Base-by-base conservation (phyloP, 2,329 filamentous ascomycete species). In the Aspergillus pseudonomiae region DNA sequence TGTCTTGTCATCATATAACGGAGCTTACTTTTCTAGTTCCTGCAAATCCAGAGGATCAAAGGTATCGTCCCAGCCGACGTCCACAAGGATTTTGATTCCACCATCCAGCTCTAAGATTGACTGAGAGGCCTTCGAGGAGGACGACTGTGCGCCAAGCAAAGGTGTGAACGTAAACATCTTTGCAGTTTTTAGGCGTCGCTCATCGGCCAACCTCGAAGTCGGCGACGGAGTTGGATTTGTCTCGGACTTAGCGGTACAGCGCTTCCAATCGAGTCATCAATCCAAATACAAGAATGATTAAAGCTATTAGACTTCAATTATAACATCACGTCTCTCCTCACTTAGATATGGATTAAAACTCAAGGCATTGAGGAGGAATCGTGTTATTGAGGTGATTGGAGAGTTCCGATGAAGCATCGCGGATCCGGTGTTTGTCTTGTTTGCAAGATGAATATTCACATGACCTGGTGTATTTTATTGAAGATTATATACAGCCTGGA, bases 41-140 rank as follows among this genome's bases (percentile, higher is more conserved):
- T 89, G 89, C 59, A 99, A 87, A 82, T 92, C 91, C 66, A 87
- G 86, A 36, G 88, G 87, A 74, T 96, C 91, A 76, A 99, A 98
- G 2, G 87, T 86, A 76, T 96, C 93, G 76, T 98, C 94, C 95
- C 95, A 99, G 64, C 95, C 95, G 52, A 97, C 90, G 75, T 97
- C 94, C 43, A 99, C 88, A 60, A 99, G 86, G 59, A 99, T 88
- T 79, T 98, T 98, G 80, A 99, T 91, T 63, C 94, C 95, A 68
- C 94, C 94, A 81, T 99, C 95, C 61, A 99, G 90, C 82, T 98
- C 94, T 55, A 99, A 84, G 41, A 99, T 87, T n/a, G 95, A 98
- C 78, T 97, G 93, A 67, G 93, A 96, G 50, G 94, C 94, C 63
- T 89, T 85, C 54, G 93, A 95, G 69, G 91, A 88, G 6, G 76